Evolutionary conservation across 805 yeast genomes (phyloP), one percentile per base, ranked within the genome.

Genomic region (Ogataea ganodermae): DNA sequence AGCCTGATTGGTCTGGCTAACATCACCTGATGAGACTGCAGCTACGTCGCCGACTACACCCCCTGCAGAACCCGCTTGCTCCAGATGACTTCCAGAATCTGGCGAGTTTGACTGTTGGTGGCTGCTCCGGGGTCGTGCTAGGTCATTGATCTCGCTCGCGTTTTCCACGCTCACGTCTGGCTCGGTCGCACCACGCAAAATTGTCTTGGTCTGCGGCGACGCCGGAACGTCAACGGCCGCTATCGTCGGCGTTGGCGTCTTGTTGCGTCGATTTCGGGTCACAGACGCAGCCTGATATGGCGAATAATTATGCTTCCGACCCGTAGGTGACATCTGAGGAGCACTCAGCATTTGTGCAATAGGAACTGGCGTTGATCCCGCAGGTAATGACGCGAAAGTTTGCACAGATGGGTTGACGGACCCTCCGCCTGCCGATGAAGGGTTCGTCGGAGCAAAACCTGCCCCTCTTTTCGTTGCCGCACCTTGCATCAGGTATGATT

Each of bases 111-210:
- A 50, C 13, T 45, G 51, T 8, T 39, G 47, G n/a, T 44, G 40
- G 35, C 45, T 47, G 8, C 46, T 50, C 44, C 53, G 49, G 7
- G 56, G 38, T 6, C 48, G 40, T 8, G 59, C 50, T 5, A 44
- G 46, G 31, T 59, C 65, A 33, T 56, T 57, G 39, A 56, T 36
- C 23, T 62, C 66, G 32, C 61, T 52, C 13, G 61, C 49, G 21
- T 55, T 60, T 40, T 60, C 62, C 10, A 57, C 46, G 32, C 61
- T 55, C 52, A 55, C 47, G 44, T 61, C 66, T 3, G 62, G 42
- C 38, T 59, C 63, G n/a, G 45, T 42, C 21, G 52, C 50, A n/a
- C n/a, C n/a, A 33, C 51, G 56, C 17, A 57, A 44, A 3, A 53
- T 42, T 3, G 51, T 35, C 42, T 51, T 60, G 32, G 53, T 46